Base-by-base conservation (phyloP, 108 stramenopile species). In the Cyclotella sp. region DNA sequence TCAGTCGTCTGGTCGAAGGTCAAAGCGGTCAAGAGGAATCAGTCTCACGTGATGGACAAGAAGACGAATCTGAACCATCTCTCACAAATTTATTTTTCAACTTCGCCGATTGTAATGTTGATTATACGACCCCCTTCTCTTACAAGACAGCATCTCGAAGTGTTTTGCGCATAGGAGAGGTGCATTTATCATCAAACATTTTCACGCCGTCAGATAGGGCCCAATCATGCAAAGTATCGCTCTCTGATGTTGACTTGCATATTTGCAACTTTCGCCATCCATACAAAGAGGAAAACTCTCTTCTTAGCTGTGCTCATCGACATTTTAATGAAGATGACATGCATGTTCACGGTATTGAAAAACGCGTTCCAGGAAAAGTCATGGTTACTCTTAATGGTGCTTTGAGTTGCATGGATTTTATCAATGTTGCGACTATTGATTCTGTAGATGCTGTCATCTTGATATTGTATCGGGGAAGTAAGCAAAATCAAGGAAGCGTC, bases 181-280 rank as follows among this genome's bases (percentile, higher is more conserved):
- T 91, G 47, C 81, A 89, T 13, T 58, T 92, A 29, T 86, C 94
- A 8, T 86, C 88, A 53, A 95, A 93, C 64, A 70, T 95, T n/a
- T 60, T 91, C 42, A 61, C 59, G 16, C 94, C 94, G 3, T 39
- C 69, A 21, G 77, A 68, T 10, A 58, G 66, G 19, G 58, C 79
- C 21, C 90, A 92, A 66, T 81, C 89, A 9, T 87, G 70, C 61
- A 87, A 78, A 41, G 18, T 91, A 26, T 89, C 94, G 13, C 41
- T 90, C 29, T 85, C 83, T 58, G 94, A 95, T 70, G 29, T 89
- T 0, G 70, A 85, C 0, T 41, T 81, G 10, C 74, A 89, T 29
- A 44, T 95, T 7, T 79, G 84, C 71, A 88, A 88, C 68, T 44
- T 75, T 42, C 73, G 88, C 11, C 65, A 73, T 40, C 58, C 86